Percentiles rank a stretch among this genome's conserved stretches.
Evolutionary conservation across 768 basidiomycete species (phyloP).

Genomic region (Amanita brunnescens): DNA sequence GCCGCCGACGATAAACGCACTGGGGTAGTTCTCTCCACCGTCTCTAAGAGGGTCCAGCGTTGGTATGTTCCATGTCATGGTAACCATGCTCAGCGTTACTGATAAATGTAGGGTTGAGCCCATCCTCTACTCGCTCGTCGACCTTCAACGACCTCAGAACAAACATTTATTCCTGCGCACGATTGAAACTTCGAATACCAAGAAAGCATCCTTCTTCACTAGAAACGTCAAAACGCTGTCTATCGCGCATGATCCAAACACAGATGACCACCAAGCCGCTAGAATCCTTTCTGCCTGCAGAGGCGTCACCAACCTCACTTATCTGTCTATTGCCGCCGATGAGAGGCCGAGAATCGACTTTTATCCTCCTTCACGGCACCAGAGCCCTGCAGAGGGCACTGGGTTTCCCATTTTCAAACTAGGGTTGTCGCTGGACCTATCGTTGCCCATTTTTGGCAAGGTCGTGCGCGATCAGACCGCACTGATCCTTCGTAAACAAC

Average conservation of each 20-base stretch:
- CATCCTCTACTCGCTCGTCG: conserved; percentile 26
- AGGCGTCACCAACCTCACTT: conserved; percentile 26
- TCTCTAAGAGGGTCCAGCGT: conserved; percentile 21
- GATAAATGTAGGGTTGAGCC: conserved; percentile 23
- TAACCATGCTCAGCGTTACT: background rate
- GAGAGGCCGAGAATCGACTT: background rate
- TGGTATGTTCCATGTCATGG: conserved; percentile 20
- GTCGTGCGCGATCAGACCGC: background rate
- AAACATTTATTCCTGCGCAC: conserved; percentile 29
- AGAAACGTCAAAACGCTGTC: conserved; percentile 27
- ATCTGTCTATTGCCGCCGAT: conserved; percentile 24
- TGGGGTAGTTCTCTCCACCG: conserved; percentile 22
- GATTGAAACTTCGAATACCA: conserved; percentile 24
- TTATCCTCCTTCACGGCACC: background rate
- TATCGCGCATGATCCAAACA: conserved; percentile 26
- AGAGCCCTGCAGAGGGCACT: background rate
- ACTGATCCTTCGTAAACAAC: conserved; percentile 2
- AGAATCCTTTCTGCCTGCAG: conserved; percentile 26
- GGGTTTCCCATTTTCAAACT: background rate
- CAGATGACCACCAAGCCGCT: conserved; percentile 17
- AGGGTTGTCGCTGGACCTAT: background rate
- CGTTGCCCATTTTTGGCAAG: background rate
- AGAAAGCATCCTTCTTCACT: conserved; percentile 25
- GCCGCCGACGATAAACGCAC: conserved; percentile 21
- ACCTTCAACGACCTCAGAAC: conserved; percentile 23